Evolutionary conservation across 257 asterid genomes (phyloP).

Genomic region (Rehmannia glutinosa): DNA sequence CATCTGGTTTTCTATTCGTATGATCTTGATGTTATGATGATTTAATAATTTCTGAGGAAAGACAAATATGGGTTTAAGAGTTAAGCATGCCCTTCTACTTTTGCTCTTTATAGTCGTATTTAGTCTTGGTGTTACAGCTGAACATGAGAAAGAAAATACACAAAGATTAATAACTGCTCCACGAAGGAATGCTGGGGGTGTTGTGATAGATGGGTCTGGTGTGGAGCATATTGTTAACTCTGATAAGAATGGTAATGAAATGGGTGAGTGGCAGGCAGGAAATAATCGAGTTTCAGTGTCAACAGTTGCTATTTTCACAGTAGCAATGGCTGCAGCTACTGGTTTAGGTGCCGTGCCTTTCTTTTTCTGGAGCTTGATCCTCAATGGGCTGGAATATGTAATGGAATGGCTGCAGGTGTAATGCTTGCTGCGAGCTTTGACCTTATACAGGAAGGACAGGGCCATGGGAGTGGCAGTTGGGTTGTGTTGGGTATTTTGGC

Average conservation of each 20-base stretch:
- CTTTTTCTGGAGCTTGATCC: slow-evolving; percentile 97
- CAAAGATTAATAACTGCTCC: slow-evolving; percentile 65
- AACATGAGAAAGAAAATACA: slow-evolving; percentile 34
- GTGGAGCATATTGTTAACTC: slow-evolving; percentile 47
- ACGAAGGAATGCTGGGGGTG: slow-evolving; percentile 49
- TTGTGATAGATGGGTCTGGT: slow-evolving; percentile 90
- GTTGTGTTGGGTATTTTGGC: slow-evolving; percentile 86
- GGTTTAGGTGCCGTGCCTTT: slow-evolving; percentile 97
- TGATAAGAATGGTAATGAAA: slow-evolving; percentile 30
- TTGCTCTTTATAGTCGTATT: slow-evolving; percentile 35
- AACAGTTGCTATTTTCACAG: slow-evolving; percentile 81
- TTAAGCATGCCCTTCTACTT: slow-evolving; percentile 32
- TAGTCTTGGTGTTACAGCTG: slow-evolving; percentile 31
- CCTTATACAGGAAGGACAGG: slow-evolving; percentile 96
- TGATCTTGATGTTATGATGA: slow-evolving; percentile 7
- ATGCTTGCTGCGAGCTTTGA: slow-evolving; percentile 99
- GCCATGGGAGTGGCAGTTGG: slow-evolving; percentile 97
- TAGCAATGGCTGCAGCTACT: slow-evolving; percentile 98
- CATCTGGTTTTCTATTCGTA: not conserved
- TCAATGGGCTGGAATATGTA: slow-evolving; percentile 96
- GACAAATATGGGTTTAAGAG: slow-evolving; percentile 36
- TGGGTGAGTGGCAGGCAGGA: slow-evolving; percentile 41
- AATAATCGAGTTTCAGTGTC: slow-evolving; percentile 68
- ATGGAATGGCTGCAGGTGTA: slow-evolving; percentile 98
- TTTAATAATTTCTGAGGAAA: slow-evolving; percentile 12